These are phyloP conservation scores for Dryadomyces quercivorus DNA, from an alignment of 2,329 filamentous ascomycete genomes.

Conservation along the genomic window DNA sequence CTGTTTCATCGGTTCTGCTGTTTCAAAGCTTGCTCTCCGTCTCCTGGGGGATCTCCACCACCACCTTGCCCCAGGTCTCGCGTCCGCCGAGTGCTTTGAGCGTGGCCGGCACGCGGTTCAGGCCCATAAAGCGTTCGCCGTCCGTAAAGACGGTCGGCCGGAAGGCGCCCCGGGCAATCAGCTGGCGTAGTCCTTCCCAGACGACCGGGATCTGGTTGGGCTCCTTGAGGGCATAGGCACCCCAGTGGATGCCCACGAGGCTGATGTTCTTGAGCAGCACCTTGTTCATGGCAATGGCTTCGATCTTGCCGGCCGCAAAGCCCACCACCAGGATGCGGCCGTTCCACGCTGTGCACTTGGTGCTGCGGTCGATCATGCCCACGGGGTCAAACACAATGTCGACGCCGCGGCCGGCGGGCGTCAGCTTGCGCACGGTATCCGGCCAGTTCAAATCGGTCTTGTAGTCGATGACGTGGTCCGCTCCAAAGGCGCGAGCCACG, in stretches of 20 bases:
- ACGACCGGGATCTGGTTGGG: slow-evolving; percentile 56
- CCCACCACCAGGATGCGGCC: slow-evolving; percentile 78
- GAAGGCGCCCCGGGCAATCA: slow-evolving; percentile 71
- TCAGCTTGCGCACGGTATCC: slow-evolving; percentile 63
- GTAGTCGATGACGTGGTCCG: slow-evolving; percentile 76
- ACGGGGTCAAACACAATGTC: slow-evolving; percentile 96
- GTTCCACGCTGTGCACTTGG: slow-evolving; percentile 92
- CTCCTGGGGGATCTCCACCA: slow-evolving; percentile 69
- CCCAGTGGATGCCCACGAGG: slow-evolving; percentile 86
- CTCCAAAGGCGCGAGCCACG: slow-evolving; percentile 68
- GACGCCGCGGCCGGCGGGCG: slow-evolving; percentile 59
- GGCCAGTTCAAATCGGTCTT: slow-evolving; percentile 50
- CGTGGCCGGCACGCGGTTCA: slow-evolving; percentile 68
- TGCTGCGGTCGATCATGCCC: slow-evolving; percentile 72
- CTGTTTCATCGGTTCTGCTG: background rate
- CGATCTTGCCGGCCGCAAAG: slow-evolving; percentile 76
- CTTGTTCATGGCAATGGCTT: slow-evolving; percentile 87
- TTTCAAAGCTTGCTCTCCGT: slow-evolving; percentile 42
- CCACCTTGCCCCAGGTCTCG: slow-evolving; percentile 93
- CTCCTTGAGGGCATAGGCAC: slow-evolving; percentile 66
- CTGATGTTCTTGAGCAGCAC: slow-evolving; percentile 89
- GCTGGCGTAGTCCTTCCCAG: slow-evolving; percentile 69
- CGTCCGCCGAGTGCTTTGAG: slow-evolving; percentile 65
- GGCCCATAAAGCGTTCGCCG: slow-evolving; percentile 59
- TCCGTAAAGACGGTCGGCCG: slow-evolving; percentile 73